phyloP scores from a whole-genome alignment of 202 grass and related monocot species.

The Panicum virgatum region DNA sequence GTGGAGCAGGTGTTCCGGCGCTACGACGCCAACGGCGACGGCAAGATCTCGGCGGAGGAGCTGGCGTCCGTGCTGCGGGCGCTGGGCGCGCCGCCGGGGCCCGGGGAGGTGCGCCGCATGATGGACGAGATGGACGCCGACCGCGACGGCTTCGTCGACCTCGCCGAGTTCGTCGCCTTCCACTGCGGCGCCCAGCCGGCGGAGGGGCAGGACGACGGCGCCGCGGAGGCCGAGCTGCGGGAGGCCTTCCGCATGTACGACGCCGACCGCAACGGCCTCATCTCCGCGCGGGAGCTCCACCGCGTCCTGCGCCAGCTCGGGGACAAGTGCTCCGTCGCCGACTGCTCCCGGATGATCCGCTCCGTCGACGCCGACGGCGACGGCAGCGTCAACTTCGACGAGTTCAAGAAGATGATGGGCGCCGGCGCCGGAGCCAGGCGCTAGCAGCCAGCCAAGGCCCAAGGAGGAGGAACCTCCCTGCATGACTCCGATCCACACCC shows the following conservation, averaged over 20 bases:
- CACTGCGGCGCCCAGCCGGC: slow-evolving; percentile 18
- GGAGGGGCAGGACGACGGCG: background rate
- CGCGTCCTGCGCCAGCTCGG: slow-evolving; percentile 66
- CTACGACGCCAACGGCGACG: slow-evolving; percentile 82
- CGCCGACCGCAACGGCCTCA: slow-evolving; percentile 69
- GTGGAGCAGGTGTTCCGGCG: slow-evolving; percentile 75
- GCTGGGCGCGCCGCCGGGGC: slow-evolving; percentile 53
- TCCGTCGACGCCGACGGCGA: slow-evolving; percentile 83
- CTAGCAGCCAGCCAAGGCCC: background rate
- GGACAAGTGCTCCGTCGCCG: slow-evolving; percentile 80
- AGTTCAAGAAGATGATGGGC: slow-evolving; percentile 97
- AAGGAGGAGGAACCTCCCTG: no score
- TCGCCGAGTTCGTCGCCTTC: slow-evolving; percentile 73
- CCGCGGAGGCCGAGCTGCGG: slow-evolving; percentile 58
- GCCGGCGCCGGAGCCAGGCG: slow-evolving; percentile 19
- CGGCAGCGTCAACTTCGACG: slow-evolving; percentile 77
- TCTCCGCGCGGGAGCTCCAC: slow-evolving; percentile 81
- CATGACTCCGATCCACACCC: background rate
- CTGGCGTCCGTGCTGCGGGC: slow-evolving; percentile 58
- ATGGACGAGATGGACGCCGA: slow-evolving; percentile 91
- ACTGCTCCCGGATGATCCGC: slow-evolving; percentile 81
- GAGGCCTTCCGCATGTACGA: slow-evolving; percentile 87
- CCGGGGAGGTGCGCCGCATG: slow-evolving; percentile 72
- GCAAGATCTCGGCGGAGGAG: slow-evolving; percentile 79
- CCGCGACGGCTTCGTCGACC: slow-evolving; percentile 75